Evolutionary conservation across 495 filamentous ascomycete species (phyloP), one percentile per base, ranked within the genome.

Genomic region (Lichina pygmaea): DNA sequence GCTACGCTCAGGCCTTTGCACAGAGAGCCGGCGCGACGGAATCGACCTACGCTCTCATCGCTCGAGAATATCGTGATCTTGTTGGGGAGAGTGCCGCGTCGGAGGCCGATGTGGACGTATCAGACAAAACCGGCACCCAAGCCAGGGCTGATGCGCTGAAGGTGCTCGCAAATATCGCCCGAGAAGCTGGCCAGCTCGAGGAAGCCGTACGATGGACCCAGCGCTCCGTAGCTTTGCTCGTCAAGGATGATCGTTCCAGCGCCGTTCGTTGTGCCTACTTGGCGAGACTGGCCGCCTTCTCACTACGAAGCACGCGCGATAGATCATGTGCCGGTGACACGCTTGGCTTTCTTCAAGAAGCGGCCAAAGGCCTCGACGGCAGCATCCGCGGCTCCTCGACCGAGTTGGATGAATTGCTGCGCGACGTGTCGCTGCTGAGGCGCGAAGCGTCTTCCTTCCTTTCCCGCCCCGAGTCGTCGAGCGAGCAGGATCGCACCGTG

Each of bases 381-480:
- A 63, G 70, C 0, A 53, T 83, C 11, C 68, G 72, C 47, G 80
- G 80, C 1, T 75, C 70, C 11, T 55, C 64, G 5, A 53, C 55
- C 9, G 77, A 81, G 45, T 55, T 86, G n/a, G 78, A 84, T 50
- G 76, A 81, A 33, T 60, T 86, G 1, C 55, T 84, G 11, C 58
- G 65, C 11, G 75, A 72, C 48, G 61, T 80, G n/a, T 74, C 70
- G 30, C 63, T 60, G 36, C 62, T 75, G 24, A 70, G 79, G 49
- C 78, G 73, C 51, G 56, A 70, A 13, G 66, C 70, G 0, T 67
- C 76, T 49, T 59, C 60, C 36, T 59, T 72, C 46, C 49, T 66
- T 11, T 54, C 60, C 10, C 61, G 60, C 30, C 46, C 46, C 0
- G 34, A 43, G 16, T 12, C 9, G 46, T 9, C 9, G 9, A 31